These are phyloP conservation scores for Marasmius sp. DNA, from an alignment of 1,284 basidiomycete species.

Conservation along the genomic window DNA sequence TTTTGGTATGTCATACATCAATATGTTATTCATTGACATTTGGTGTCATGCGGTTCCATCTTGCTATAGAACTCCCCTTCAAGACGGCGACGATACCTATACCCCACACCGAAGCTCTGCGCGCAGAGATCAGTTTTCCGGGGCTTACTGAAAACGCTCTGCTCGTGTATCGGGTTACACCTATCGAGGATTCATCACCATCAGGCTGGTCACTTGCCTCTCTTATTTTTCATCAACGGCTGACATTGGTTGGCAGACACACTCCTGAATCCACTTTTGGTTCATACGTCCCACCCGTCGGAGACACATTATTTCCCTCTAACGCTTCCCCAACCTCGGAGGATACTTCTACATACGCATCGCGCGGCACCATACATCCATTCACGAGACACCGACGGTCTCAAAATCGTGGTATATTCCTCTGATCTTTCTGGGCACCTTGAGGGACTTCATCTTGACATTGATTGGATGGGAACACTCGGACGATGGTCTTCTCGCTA, in stretches of 20 bases:
- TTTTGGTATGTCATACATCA: constrained; percentile 41
- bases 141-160: constrained; percentile 58
- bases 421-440: constrained; percentile 53
- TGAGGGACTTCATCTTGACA: constrained; percentile 42
- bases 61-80: constrained; percentile 38
- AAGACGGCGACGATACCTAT: constrained; percentile 30
- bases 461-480: constrained; percentile 70
- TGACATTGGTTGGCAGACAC: constrained; percentile 33
- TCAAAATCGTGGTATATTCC: constrained; percentile 59
- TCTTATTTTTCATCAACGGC: constrained; percentile 1
- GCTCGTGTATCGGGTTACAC: constrained; percentile 58
- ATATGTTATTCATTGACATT: constrained; percentile 20
- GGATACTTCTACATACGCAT: constrained; percentile 72
- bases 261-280: constrained; percentile 56
- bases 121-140: constrained; percentile 41
- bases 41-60: constrained; percentile 6
- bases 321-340: constrained; percentile 27
- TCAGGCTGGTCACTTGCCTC: constrained; percentile 3
- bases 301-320: constrained; percentile 77
- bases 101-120: constrained; percentile 28
- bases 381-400: constrained; percentile 27
- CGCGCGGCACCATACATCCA: constrained; percentile 63
- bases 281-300: constrained; percentile 51
- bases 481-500: constrained; percentile 75
- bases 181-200: constrained; percentile 12